Base-by-base conservation (phyloP, 805 yeast genomes). In the Wickerhamiella bombiphila region DNA sequence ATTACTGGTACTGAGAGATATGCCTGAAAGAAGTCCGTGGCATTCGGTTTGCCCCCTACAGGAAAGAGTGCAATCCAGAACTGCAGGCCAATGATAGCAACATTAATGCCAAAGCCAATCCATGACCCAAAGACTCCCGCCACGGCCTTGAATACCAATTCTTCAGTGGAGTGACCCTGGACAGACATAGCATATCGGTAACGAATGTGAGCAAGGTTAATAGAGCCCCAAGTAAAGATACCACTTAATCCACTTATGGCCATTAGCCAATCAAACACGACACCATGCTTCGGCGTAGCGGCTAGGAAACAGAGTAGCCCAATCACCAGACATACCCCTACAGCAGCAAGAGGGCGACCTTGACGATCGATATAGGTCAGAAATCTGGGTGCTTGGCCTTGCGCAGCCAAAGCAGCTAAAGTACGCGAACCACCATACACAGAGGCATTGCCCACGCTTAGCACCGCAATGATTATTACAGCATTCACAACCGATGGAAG, bases 11-110 rank as follows among this genome's bases (percentile, higher is more conserved):
- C 58, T 3, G 77, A 75, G 35, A 75, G 55, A 52, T 72, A 74
- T 37, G 62, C 58, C 56, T 64, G 59, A 64, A 74, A 74, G 57
- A 75, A 75, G 40, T 33, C 45, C 16, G 41, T 26, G 20, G 66
- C 66, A 37, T 50, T 43, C 20, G 66, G 60, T 1, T 38, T 22
- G 11, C 35, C 56, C 11, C 66, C 74, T 58, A 73, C 52, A 38
- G 93, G 93, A 66, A 66, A 80, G 30, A 79, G 60, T 5, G 91
- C 86, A 41, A 76, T 66, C 82, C 88, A 82, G 65, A 82, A 80
- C 60, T 80, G 86, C 22, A 85, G 81, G 40, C 70, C 61, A 42
- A 83, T 63, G 44, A 81, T 74, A 39, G 77, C 55, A 22, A 68
- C 28, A 54, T 74, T 74, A 52, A 83, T 58, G 19, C 58, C 41